Conservation (phyloP, 2,329 filamentous ascomycete species). For the Alternaria arborescens region DNA sequence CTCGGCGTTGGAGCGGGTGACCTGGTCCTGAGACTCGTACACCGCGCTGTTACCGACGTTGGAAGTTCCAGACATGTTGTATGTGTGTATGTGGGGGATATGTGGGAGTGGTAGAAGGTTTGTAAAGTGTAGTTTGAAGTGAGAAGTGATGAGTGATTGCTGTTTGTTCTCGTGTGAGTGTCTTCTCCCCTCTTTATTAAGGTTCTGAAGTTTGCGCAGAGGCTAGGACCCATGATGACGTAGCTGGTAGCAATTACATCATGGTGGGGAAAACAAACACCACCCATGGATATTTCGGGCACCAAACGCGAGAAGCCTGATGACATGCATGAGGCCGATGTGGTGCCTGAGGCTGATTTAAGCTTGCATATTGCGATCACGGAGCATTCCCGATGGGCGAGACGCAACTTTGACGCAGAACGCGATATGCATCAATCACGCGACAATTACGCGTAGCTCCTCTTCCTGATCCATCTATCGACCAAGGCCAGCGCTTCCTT, state of each 20-base stretch:
- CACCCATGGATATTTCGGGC: constrained; percentile 24
- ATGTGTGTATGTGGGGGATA: constrained; percentile 5
- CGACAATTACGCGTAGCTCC: constrained; percentile 38
- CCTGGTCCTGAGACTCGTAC: constrained; percentile 82
- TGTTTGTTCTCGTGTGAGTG: constrained; percentile 3
- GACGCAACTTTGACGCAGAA: neutral
- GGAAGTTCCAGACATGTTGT: constrained; percentile 64
- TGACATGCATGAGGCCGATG: constrained; percentile 18
- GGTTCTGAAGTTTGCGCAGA: constrained; percentile 18
- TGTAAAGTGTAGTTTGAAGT: neutral
- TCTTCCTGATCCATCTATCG: constrained; percentile 39
- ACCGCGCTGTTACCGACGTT: constrained; percentile 71
- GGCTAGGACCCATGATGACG: constrained; percentile 31
- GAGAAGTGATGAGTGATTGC: constrained; percentile 4
- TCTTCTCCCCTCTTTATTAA: constrained; percentile 19
- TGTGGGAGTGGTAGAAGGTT: neutral
- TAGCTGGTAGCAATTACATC: constrained; percentile 32
- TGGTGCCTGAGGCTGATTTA: constrained; percentile 7
- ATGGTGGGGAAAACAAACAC: constrained; percentile 33
- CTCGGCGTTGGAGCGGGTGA: constrained; percentile 66
- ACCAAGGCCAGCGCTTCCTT: constrained; percentile 43
- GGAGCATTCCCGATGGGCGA: neutral
- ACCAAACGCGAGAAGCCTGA: constrained; percentile 20
- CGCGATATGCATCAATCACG: neutral
- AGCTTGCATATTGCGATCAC: constrained; percentile 9